Evolutionary conservation across 2,329 filamentous ascomycete genomes (phyloP).

Genomic region (Alternaria gansuensis): DNA sequence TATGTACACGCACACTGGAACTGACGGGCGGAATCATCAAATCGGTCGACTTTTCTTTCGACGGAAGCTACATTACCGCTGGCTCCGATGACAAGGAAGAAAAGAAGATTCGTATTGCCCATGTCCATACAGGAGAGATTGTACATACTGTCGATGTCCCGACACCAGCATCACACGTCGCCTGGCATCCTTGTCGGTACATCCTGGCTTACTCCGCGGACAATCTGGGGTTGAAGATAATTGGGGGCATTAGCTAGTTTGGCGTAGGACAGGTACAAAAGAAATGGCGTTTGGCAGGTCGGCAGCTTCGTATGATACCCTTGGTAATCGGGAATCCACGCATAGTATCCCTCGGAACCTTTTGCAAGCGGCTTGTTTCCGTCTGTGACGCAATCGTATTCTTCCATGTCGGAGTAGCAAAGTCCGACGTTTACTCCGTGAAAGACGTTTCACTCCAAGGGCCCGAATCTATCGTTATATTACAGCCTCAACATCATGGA

Average conservation of each 20-base stretch:
- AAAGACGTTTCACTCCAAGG: background rate
- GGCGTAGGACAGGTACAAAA: background rate
- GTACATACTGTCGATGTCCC: slow-evolving; percentile 76
- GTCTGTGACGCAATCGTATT: slow-evolving; percentile 25
- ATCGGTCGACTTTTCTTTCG: slow-evolving; percentile 79
- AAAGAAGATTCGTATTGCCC: slow-evolving; percentile 72
- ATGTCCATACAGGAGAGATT: slow-evolving; percentile 77
- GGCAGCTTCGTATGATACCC: slow-evolving; percentile 32
- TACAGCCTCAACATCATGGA: slow-evolving; percentile 43
- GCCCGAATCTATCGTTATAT: background rate
- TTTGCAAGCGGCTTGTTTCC: slow-evolving; percentile 16
- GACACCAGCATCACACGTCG: slow-evolving; percentile 70
- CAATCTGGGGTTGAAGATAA: slow-evolving; percentile 70
- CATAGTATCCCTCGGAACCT: background rate
- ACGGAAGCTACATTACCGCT: slow-evolving; percentile 77
- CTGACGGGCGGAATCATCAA: slow-evolving; percentile 74
- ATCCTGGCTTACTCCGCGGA: slow-evolving; percentile 76
- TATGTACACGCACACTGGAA: slow-evolving; percentile 75
- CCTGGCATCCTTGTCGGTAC: slow-evolving; percentile 80
- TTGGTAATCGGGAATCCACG: slow-evolving; percentile 7
- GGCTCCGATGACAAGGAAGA: slow-evolving; percentile 80
- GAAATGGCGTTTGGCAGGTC: slow-evolving; percentile 11
- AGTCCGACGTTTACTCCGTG: slow-evolving; percentile 19
- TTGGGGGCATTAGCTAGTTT: slow-evolving; percentile 58
- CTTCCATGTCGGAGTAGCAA: slow-evolving; percentile 17